phyloP scores from a whole-genome alignment of 2,329 filamentous ascomycete genomes.

The Fusarium kyushuense region DNA sequence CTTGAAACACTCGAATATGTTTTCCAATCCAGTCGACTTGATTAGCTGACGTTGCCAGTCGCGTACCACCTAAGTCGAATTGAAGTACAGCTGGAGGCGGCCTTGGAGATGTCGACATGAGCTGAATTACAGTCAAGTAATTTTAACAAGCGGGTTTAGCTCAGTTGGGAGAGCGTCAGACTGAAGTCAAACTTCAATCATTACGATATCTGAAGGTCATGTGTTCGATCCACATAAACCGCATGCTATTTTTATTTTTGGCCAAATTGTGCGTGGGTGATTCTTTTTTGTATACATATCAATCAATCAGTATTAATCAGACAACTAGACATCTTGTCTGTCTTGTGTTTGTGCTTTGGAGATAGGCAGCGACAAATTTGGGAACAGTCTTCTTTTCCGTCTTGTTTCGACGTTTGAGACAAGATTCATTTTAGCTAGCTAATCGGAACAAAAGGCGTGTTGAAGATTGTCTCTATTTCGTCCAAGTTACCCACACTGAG shows the following conservation, averaged over 20 bases:
- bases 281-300: not conserved
- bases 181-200: slow-evolving; percentile 43
- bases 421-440: not conserved
- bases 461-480: not conserved
- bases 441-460: not conserved
- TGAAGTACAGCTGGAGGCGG: not conserved
- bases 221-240: slow-evolving; percentile 51
- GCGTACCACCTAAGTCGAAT: too few relatives aligned
- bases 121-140: accelerated
- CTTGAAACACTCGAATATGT: too few relatives aligned
- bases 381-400: not conserved
- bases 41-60: too few relatives aligned
- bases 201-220: slow-evolving; percentile 48
- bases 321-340: too few relatives aligned
- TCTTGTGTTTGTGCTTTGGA: too few relatives aligned
- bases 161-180: slow-evolving; percentile 49
- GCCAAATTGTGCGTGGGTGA: not conserved
- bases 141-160: slow-evolving; percentile 48
- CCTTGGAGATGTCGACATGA: not conserved
- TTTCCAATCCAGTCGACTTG: too few relatives aligned
- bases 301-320: not conserved
- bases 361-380: not conserved
- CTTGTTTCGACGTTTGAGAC: not conserved
- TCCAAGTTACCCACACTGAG: not conserved
- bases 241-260: slow-evolving; percentile 39